Evolutionary conservation across 2,329 filamentous ascomycete genomes (phyloP), one percentile per base, ranked within the genome.

Genomic region (Colletotrichum caudatum): DNA sequence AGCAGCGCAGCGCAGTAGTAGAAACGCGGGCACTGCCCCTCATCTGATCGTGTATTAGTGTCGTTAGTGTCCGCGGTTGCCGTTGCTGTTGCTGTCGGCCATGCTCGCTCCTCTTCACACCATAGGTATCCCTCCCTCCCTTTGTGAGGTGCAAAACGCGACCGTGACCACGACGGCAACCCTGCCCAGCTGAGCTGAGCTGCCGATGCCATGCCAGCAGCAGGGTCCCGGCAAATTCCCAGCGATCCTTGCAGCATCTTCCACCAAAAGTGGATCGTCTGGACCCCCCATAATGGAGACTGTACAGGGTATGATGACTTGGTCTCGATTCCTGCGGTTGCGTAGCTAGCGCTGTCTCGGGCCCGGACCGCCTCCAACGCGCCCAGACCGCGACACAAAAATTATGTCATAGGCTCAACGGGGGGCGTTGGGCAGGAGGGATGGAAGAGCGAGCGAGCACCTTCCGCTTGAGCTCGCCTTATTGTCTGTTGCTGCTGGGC

Each of bases 201-300:
- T n/a, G 50, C 61, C 37, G 50, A 64, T 29, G 29, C 50, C 61
- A 64, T 29, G 29, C 50, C 61, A 54, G 50, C 69, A 64, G 59
- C 44, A 46, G 65, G 65, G 16, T 35, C 69, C 59, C 26, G 39
- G 69, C 35, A 59, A 48, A 64, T 72, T 65, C 65, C 69, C 69
- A 72, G 65, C 54, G 69, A 69, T 69, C 69, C 65, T 69, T 48
- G 59, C 69, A 71, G 65, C 65, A 69, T 59, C 65, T 69, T 69
- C 59, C 69, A 59, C 65, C 69, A 60, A 60, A 37, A 59, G 69
- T 69, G 69, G 69, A 23, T 44, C 60, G n/a, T 56, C 23, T 8
- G 8, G 44, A 16, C 35, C 60, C 35, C 8, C 33, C 18, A 3
- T 7, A 12, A 29, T 62, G 60, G 60, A 37, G 2, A 63, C 33